A percentile compares a stretch with the other conserved stretches of the same genome.
phyloP scores from a whole-genome alignment of 176 grass and related monocot genomes.

The Themeda triandra region DNA sequence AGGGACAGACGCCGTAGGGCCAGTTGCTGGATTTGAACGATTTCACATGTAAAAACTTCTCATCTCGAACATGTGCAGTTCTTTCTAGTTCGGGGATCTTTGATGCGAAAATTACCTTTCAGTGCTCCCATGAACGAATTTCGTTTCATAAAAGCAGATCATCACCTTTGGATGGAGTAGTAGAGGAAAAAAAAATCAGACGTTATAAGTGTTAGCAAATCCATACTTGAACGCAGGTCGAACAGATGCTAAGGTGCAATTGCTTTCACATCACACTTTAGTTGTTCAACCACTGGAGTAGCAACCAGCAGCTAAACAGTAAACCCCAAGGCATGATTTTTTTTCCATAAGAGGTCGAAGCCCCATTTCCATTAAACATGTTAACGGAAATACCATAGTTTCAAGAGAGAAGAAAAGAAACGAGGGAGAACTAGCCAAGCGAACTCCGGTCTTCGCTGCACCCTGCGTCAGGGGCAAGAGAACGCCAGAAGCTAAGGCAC shows the following conservation, averaged over 20 bases:
- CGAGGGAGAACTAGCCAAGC: too few species aligned
- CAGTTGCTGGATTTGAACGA: slow-evolving; percentile 36
- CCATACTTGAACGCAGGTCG: not conserved
- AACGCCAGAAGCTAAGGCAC: too few species aligned
- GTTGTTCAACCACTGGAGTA: not conserved
- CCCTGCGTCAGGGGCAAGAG: too few species aligned
- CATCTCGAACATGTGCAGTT: not conserved
- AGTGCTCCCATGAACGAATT: not conserved
- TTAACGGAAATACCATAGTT: too few species aligned
- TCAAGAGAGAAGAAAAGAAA: too few species aligned
- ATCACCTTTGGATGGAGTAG: not conserved
- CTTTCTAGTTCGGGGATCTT: not conserved
- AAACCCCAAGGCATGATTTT: too few species aligned
- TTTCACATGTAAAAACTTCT: not conserved
- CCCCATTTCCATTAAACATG: too few species aligned
- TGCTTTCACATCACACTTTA: not conserved
- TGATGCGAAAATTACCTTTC: too few species aligned
- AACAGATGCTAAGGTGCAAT: not conserved
- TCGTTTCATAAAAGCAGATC: too few species aligned
- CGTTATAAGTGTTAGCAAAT: not conserved
- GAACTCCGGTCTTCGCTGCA: too few species aligned
- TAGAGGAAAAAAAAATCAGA: too few species aligned
- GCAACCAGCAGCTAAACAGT: not conserved
- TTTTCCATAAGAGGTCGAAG: too few species aligned
- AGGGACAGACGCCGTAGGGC: slow-evolving; percentile 5